A percentile compares a stretch with the other conserved stretches of the same genome.
Conservation (phyloP, 2,329 filamentous ascomycete species). For the Canariomyces notabilis region DNA sequence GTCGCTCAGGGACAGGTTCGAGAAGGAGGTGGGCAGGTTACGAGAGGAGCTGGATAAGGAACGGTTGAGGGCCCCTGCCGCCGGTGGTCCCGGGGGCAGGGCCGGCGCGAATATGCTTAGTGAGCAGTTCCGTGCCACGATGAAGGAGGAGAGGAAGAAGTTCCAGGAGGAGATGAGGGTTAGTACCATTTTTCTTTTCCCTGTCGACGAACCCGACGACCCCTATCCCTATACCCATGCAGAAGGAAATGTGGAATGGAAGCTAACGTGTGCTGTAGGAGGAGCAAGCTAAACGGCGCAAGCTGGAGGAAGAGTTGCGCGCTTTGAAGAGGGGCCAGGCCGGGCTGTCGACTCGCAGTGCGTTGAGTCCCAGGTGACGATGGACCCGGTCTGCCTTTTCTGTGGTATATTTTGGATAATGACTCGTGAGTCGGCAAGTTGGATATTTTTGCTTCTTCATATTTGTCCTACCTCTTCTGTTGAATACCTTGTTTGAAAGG, state of each 20-base stretch:
- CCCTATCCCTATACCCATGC: background rate
- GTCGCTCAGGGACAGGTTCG: conserved; percentile 35
- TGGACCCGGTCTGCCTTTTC: background rate
- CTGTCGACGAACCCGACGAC: no score
- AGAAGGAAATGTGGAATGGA: no score
- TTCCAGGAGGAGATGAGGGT: conserved; percentile 52
- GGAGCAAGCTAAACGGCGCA: conserved; percentile 44
- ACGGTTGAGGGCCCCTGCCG: conserved; percentile 36
- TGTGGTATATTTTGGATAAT: conserved; percentile 1
- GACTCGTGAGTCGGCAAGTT: background rate
- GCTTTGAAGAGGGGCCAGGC: conserved; percentile 35
- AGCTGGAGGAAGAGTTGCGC: conserved; percentile 47
- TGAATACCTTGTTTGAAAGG: background rate
- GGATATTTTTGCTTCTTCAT: background rate
- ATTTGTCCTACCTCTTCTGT: no score
- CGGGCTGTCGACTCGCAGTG: conserved; percentile 39
- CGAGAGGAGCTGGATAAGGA: conserved; percentile 50
- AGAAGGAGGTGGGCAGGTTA: conserved; percentile 42
- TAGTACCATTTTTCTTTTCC: conserved; percentile 24
- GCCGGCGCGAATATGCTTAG: conserved; percentile 49
- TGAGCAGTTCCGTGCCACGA: conserved; percentile 51
- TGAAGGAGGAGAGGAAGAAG: conserved; percentile 53
- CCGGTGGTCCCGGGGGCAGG: conserved; percentile 24
- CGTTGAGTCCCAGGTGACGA: conserved; percentile 25
- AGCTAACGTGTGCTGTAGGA: conserved; percentile 34